Conservation (phyloP, 805 yeast species). For the Torulaspora indica region DNA sequence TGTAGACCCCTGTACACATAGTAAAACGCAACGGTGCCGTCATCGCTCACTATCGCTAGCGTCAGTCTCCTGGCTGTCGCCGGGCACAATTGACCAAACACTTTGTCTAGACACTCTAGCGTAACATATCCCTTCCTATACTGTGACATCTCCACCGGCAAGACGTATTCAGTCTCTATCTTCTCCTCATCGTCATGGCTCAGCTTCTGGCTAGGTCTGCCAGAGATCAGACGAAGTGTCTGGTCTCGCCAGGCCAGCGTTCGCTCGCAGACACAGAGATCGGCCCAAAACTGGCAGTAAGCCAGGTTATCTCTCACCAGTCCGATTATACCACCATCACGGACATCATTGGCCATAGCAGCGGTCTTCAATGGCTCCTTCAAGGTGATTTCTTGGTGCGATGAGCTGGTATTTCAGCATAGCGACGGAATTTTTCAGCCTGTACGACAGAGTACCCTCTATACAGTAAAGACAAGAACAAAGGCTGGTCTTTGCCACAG, state of each 20-base stretch:
- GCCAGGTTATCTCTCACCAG: constrained; percentile 26
- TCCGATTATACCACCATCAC: constrained; percentile 56
- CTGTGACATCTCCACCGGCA: constrained; percentile 33
- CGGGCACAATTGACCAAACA: constrained; percentile 21
- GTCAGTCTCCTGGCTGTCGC: constrained; percentile 41
- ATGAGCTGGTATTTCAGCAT: neutral
- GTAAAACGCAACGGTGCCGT: constrained; percentile 69
- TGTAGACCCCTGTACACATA: constrained; percentile 61
- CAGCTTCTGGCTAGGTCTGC: constrained; percentile 24
- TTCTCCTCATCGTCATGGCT: constrained; percentile 23
- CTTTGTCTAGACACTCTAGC: constrained; percentile 21
- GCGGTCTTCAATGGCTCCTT: neutral
- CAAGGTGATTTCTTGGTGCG: neutral
- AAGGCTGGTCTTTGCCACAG: neutral
- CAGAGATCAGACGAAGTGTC: constrained; percentile 18
- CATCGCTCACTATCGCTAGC: constrained; percentile 54
- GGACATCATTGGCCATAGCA: constrained; percentile 15
- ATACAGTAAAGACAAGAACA: neutral
- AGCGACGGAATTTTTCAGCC: constrained; percentile 2
- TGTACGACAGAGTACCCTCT: neutral
- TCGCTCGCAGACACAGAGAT: constrained; percentile 18
- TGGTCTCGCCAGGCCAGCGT: constrained; percentile 16
- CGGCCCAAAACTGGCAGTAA: constrained; percentile 30
- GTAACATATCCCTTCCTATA: constrained; percentile 23
- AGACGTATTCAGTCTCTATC: constrained; percentile 22